These are phyloP conservation scores for Pachyrhizus erosus DNA, from an alignment of 306 rosid genomes.

Conservation along the genomic window DNA sequence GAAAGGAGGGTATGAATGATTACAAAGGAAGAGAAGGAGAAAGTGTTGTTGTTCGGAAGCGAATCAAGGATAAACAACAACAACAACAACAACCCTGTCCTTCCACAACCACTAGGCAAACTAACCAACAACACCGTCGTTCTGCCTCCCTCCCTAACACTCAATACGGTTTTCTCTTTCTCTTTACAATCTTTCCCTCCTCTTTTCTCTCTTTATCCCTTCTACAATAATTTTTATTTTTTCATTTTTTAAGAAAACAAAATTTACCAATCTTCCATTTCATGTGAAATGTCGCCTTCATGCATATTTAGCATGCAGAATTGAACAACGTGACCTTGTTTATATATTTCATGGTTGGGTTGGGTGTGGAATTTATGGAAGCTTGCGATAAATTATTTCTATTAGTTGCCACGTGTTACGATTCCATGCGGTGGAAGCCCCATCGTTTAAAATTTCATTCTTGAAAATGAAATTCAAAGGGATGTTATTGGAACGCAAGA, in stretches of 20 bases:
- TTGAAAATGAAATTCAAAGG: no score
- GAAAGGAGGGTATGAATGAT: not conserved
- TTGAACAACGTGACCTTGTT: not conserved
- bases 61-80: not conserved
- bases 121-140: not conserved
- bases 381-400: no score
- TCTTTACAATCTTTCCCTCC: not conserved
- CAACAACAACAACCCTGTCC: not conserved
- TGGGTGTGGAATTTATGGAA: no score
- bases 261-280: no score
- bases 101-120: not conserved
- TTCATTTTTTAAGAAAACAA: not conserved
- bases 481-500: no score
- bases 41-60: not conserved
- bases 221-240: not conserved
- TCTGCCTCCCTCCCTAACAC: not conserved
- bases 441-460: no score
- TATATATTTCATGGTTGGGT: not conserved
- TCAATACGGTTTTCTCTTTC: constrained; percentile 1
- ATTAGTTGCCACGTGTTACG: no score
- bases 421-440: no score
- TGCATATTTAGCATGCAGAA: no score
- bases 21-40: not conserved
- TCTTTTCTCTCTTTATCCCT: not conserved
- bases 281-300: no score